Conservation (phyloP, 2,329 filamentous ascomycete species). For the Boeremia lycopersici region DNA sequence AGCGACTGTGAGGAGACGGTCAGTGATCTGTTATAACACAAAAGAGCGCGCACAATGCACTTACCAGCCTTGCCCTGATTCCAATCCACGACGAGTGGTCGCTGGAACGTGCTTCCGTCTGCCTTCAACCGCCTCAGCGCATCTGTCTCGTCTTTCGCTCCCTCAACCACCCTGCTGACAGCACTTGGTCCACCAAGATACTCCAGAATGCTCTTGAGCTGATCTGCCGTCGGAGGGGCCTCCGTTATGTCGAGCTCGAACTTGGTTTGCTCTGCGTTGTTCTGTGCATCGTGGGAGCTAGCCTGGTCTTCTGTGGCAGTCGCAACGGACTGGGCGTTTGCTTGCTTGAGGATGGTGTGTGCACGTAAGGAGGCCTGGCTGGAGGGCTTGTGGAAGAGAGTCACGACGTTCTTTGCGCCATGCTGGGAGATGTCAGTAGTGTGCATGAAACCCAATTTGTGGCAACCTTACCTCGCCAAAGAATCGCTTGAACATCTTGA, state of each 20-base stretch:
- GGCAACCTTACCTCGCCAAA: conserved; percentile 51
- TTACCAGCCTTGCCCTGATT: conserved; percentile 79
- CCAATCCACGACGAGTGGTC: conserved; percentile 89
- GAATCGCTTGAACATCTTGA: conserved; percentile 53
- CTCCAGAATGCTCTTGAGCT: conserved; percentile 81
- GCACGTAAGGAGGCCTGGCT: conserved; percentile 74
- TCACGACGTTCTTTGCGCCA: conserved; percentile 76
- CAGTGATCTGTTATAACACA: neutral
- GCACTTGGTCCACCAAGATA: conserved; percentile 70
- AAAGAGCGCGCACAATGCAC: conserved; percentile 19
- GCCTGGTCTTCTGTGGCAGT: conserved; percentile 77
- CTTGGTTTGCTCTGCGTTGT: conserved; percentile 64
- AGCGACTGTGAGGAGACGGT: conserved; percentile 53
- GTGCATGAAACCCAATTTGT: conserved; percentile 5
- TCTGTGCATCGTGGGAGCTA: conserved; percentile 67
- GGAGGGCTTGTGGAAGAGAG: conserved; percentile 89
- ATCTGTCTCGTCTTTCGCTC: conserved; percentile 75
- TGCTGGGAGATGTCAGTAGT: conserved; percentile 40
- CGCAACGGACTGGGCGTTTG: conserved; percentile 70
- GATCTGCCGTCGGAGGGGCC: conserved; percentile 77
- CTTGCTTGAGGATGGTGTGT: conserved; percentile 78
- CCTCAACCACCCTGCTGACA: conserved; percentile 70
- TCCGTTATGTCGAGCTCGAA: conserved; percentile 91
- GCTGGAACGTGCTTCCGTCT: conserved; percentile 69
- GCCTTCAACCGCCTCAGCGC: conserved; percentile 80